These are phyloP conservation scores for Hippophae gyantsensis DNA, from an alignment of 306 rosid genomes.

Conservation along the genomic window DNA sequence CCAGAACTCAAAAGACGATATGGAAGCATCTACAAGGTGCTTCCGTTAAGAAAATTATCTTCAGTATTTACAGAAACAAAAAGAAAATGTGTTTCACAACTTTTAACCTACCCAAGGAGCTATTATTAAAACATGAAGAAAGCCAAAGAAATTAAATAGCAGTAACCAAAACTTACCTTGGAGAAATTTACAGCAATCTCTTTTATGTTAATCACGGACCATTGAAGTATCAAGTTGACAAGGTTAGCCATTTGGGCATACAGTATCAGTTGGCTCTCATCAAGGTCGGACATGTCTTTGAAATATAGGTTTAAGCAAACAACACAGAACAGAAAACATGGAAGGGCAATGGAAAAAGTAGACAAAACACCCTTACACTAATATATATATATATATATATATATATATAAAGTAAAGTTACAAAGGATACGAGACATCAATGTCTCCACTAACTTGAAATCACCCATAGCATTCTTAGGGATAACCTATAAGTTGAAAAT, in stretches of 20 bases:
- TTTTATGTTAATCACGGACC: constrained; percentile 63
- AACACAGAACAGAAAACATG: constrained; percentile 6
- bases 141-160: neutral
- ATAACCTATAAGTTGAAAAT: constrained; percentile 38
- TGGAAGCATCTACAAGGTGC: too few relatives aligned
- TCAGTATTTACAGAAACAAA: neutral
- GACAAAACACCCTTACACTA: neutral
- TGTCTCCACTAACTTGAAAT: constrained; percentile 68
- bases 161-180: constrained; percentile 33
- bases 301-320: constrained; percentile 31
- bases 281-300: constrained; percentile 64
- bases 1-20: too few relatives aligned
- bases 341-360: constrained; percentile 7
- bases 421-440: constrained; percentile 82
- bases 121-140: neutral
- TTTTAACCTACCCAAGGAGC: neutral
- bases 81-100: neutral
- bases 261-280: constrained; percentile 61
- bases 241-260: constrained; percentile 95
- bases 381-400: constrained; percentile 1
- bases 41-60: too few relatives aligned
- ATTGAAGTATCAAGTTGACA: constrained; percentile 57
- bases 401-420: constrained; percentile 7
- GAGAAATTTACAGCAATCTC: constrained; percentile 75
- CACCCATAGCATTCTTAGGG: constrained; percentile 50